Conservation (phyloP, 768 basidiomycete species). For the Suillus decipiens region DNA sequence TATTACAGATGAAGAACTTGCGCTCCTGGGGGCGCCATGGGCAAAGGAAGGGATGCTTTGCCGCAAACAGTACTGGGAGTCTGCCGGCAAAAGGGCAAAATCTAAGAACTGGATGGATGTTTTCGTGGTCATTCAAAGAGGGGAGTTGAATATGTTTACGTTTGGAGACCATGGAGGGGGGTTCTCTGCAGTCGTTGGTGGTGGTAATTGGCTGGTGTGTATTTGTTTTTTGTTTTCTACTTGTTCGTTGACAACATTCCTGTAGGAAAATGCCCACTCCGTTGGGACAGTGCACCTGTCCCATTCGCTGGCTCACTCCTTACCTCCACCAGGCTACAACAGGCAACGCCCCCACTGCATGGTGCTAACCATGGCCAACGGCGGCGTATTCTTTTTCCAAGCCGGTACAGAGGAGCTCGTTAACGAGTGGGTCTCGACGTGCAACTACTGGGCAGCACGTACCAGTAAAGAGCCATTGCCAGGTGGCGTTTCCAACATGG, state of each 20-base stretch:
- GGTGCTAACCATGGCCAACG: constrained; percentile 85
- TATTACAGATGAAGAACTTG: constrained; percentile 93
- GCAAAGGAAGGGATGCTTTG: constrained; percentile 97
- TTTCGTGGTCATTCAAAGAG: constrained; percentile 94
- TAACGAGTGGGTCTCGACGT: constrained; percentile 97
- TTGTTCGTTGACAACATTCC: constrained; percentile 12
- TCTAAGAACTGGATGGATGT: constrained; percentile 93
- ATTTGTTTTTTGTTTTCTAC: constrained; percentile 5
- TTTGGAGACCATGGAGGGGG: constrained; percentile 80
- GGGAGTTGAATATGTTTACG: constrained; percentile 93
- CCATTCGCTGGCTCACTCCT: constrained; percentile 83
- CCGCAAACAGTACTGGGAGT: constrained; percentile 94
- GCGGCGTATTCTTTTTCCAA: constrained; percentile 97
- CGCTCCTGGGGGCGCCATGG: constrained; percentile 95
- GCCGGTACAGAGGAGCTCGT: constrained; percentile 99
- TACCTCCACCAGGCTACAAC: constrained; percentile 93
- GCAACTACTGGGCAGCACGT: constrained; percentile 99
- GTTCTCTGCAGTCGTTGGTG: constrained; percentile 73
- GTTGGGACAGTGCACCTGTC: constrained; percentile 84
- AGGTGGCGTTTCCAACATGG: constrained; percentile 98
- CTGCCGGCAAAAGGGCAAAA: constrained; percentile 77
- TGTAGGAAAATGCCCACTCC: constrained; percentile 79
- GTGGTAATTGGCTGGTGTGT: constrained; percentile 98
- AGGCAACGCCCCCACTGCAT: constrained; percentile 91
- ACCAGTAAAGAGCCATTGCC: constrained; percentile 93